Base-by-base conservation (phyloP, 495 filamentous ascomycete species). In the Xylaria palmicola region DNA sequence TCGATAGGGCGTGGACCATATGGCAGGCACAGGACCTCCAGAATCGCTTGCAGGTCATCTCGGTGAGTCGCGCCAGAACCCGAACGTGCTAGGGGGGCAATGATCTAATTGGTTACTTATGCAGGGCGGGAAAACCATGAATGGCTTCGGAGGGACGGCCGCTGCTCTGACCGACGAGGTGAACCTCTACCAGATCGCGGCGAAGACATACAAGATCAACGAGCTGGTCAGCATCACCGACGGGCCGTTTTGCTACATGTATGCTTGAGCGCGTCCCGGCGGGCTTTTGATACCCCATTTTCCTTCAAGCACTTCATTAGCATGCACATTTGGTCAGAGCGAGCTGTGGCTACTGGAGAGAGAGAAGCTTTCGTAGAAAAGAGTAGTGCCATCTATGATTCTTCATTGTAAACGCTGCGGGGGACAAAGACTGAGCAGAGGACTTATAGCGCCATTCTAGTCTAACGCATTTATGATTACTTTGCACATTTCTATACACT, bases 401-500 rank as follows among this genome's bases (percentile, higher is more conserved):
- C 29, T 4, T 53, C 36, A 39, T 9, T 37, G 22, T 37, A 26
- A 30, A n/a, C n/a, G n/a, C n/a, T 37, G 6, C 29, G 5, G 12
- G 29, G 32, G 50, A n/a, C n/a, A n/a, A 24, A 37, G 22, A 53
- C 32, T 39, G 12, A 24, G 13, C 20, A 53, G 6, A 17, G 37
- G 6, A 17, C 20, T 32, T 26, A 13, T 17, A 6, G 12, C 40
- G 37, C 53, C 12, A 39, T 44, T n/a, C 19, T 58, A 60, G 0
- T 43, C 37, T 51, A 71, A 59, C 29, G 83, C 86, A 57, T 80
- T 70, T 66, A 92, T 82, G 15, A 94, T 77, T 27, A 77, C 77
- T 55, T 85, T 77, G 87, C 93, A 94, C 56, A 88, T 83, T 9
- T 86, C 87, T 51, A 94, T 69, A 10, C 93, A 89, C 70, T 92